Evolutionary conservation across 306 rosid species (phyloP).

Genomic region (Datisca glomerata): DNA sequence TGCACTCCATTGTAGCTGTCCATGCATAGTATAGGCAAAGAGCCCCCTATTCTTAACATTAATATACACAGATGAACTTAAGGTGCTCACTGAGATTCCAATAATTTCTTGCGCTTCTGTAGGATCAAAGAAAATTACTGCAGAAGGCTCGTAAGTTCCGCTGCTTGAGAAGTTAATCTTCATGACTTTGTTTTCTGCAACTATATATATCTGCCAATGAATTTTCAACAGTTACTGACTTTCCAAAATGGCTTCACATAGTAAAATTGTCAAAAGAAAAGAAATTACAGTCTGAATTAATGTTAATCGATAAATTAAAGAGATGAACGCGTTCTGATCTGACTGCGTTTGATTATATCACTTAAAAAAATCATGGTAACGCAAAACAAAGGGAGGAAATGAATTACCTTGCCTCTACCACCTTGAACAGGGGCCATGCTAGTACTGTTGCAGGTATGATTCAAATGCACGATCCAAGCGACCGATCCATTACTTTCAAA

Average conservation of each 20-base stretch:
- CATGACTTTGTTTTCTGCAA: conserved; percentile 55
- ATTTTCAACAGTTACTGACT: not conserved
- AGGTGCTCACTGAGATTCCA: conserved; percentile 61
- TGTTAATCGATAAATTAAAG: too few relatives aligned
- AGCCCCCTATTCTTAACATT: conserved; percentile 47
- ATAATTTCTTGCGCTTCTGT: conserved; percentile 29
- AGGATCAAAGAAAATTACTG: conserved; percentile 34
- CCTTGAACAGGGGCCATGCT: conserved; percentile 43
- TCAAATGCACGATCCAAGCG: conserved; percentile 21
- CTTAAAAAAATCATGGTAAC: too few relatives aligned
- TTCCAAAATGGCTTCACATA: not conserved
- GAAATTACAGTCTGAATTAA: too few relatives aligned
- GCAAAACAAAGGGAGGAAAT: too few relatives aligned
- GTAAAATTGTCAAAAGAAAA: not conserved
- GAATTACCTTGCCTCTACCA: conserved; percentile 40
- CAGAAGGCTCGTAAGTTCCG: conserved; percentile 27
- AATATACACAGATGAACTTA: conserved; percentile 35
- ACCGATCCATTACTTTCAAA: conserved; percentile 4
- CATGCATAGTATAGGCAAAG: conserved; percentile 36
- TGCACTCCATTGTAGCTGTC: conserved; percentile 53
- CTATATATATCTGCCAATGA: conserved; percentile 46
- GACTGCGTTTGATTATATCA: too few relatives aligned
- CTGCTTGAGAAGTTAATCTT: conserved; percentile 30
- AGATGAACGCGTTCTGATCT: too few relatives aligned
- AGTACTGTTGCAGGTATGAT: conserved; percentile 34